These are phyloP conservation scores for Diplosphaera chodatii DNA, from an alignment of 139 green algal genomes.

Conservation along the genomic window DNA sequence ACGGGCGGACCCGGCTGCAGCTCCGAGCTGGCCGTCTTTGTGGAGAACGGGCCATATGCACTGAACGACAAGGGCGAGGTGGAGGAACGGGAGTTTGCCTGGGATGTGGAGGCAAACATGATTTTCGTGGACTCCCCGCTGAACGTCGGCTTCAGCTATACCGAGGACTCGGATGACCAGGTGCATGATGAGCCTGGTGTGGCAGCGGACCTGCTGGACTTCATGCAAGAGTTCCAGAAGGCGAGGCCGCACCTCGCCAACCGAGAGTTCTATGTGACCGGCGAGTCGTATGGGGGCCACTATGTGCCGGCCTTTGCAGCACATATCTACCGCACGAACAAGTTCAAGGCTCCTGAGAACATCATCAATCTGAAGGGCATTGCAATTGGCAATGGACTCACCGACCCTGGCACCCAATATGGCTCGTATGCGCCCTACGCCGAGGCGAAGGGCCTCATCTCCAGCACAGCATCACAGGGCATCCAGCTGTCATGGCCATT, in stretches of 20 bases:
- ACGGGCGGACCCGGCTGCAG: conserved; percentile 88
- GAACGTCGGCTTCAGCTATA: not conserved
- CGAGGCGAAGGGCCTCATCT: not conserved
- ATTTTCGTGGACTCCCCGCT: not conserved
- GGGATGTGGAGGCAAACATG: conserved; percentile 33
- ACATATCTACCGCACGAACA: conserved; percentile 12
- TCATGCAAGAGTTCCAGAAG: conserved; percentile 45
- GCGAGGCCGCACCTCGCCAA: conserved; percentile 59
- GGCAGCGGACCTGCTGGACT: conserved; percentile 89
- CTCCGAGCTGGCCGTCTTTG: conserved; percentile 83
- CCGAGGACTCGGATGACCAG: conserved; percentile 23
- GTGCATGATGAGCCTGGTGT: conserved; percentile 67
- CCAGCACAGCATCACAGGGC: not conserved
- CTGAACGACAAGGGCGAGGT: conserved; percentile 65
- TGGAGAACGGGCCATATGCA: conserved; percentile 81
- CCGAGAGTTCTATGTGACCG: conserved; percentile 80
- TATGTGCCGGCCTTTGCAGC: conserved; percentile 28
- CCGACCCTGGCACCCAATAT: conserved; percentile 57
- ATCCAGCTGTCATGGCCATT: conserved; percentile 32
- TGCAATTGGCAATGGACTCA: conserved; percentile 92
- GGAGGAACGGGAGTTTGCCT: conserved; percentile 63
- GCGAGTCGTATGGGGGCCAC: conserved; percentile 67
- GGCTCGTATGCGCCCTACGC: not conserved
- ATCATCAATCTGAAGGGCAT: conserved; percentile 62
- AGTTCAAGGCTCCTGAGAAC: conserved; percentile 21